Evolutionary conservation across 768 basidiomycete genomes (phyloP), one percentile per base, ranked within the genome.

Genomic region (Hortiboletus campestris): DNA sequence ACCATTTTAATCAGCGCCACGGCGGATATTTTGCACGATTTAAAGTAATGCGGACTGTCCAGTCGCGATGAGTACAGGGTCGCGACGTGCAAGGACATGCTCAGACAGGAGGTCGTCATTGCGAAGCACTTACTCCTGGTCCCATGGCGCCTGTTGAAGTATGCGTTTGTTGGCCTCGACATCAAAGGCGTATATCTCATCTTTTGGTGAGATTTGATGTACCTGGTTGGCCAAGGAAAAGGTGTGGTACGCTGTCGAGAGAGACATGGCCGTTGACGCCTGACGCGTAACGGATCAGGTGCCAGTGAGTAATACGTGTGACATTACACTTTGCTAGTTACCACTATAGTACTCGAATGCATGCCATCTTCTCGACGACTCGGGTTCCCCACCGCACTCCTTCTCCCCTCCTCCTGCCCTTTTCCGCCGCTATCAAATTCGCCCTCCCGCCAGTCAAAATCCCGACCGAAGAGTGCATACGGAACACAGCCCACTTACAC

Each of bases 1-100:
- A 89, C 88, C 83, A 98, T 98, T 81, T 98, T 99, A 63, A 98
- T 92, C 50, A 99, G 74, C 13, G 96, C 94, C 28, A 98, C 84
- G 0, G 93, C 93, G 0, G 94, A 96, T 64, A 99, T 98, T 76
- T 92, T 95, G 73, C 89, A 99, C 72, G 83, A 80, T 68, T 87
- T 93, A 75, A 91, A 90, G 75, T 86, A 86, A 99, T 89, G 85
- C 0, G 87, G 86, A 60, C 90, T 92, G 60, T 57, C 0, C 28
- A 32, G 32, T 38, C 9, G 28, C 4, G 19, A 53, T 56, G 51
- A 64, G 46, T 22, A 44, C 20, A 14, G 6, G 11, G 40, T 38
- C 41, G 29, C 14, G 12, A 40, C 13, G 19, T 20, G 41, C 25
- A 39, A 28, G 36, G 29, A 25, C 22, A 19, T 16, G 36, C 29